Base-by-base conservation (phyloP, 1,284 basidiomycete species). In the Melampsora abietis-canadensis region DNA sequence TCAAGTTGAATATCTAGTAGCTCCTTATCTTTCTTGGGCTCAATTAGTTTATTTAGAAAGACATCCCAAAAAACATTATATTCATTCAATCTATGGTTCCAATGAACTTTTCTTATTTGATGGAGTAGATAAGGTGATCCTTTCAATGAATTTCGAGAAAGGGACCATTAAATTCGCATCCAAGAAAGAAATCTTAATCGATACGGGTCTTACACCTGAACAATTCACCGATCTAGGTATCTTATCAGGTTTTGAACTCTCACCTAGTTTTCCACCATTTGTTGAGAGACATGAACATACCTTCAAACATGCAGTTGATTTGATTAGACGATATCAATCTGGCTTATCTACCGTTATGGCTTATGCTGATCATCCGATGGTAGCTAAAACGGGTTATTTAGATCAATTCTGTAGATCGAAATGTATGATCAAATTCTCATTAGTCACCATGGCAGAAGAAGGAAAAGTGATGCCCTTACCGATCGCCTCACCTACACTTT, bases 11-110 rank as follows among this genome's bases (percentile, higher is more conserved):
- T 98, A 94, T 81, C 86, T 98, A 62, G 88, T 98, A 77, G 94
- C 96, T 48, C 95, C 95, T 10, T 98, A 98, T 83, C 85, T 93
- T 66, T 89, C 93, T 57, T 92, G 91, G 87, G 92, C 94, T 59
- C 95, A 97, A 91, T 85, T 96, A 80, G 91, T 95, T 77, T 97
- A 97, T 83, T 88, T 98, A 59, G 90, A 94, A 82, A 89, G 92
- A 75, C 95, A 98, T 83, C 86, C 88, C 30, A 96, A 96, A 82
- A 87, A 89, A 4, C 37, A 64, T 63, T 99, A 98, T 83, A 91
- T 97, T 77, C 94, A 98, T 81, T 90, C 95, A 24, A 89, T 98
- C 78, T 98, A 89, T 82, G 93, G 92, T 5, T 88, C 94, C 44
- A 91, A 90, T 5, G 95, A 98, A 81, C 87, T 91, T 21, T 86